Conservation (phyloP, 2,329 filamentous ascomycete species). For the Colletotrichum viniferum region DNA sequence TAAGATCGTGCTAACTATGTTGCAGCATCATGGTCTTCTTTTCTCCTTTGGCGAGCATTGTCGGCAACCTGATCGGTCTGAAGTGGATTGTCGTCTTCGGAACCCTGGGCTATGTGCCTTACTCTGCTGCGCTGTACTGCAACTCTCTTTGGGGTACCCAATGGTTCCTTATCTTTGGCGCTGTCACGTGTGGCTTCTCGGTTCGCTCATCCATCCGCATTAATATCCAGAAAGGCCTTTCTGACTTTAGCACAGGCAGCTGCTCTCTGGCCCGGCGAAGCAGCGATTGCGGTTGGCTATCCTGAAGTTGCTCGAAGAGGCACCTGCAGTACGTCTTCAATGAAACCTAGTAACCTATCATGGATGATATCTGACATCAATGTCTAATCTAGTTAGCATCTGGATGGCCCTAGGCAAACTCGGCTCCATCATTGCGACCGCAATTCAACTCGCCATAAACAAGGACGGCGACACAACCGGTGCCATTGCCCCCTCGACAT, state of each 20-base stretch:
- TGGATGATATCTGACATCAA: neutral
- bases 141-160: conserved; percentile 12
- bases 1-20: accelerated
- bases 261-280: conserved; percentile 37
- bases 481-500: conserved; percentile 47
- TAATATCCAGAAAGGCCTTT: accelerated
- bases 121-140: conserved; percentile 9
- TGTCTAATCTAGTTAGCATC: conserved; percentile 35
- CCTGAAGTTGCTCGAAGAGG: conserved; percentile 47
- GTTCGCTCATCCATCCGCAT: neutral
- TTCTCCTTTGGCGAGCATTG: neutral
- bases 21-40: neutral
- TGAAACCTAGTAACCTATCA: too few species aligned
- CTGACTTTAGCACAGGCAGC: conserved; percentile 26
- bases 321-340: conserved; percentile 29
- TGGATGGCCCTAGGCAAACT: conserved; percentile 58
- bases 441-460: conserved; percentile 55
- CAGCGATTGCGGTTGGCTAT: conserved; percentile 34
- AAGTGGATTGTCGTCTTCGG: conserved; percentile 11
- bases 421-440: conserved; percentile 55
- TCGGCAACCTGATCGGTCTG: conserved; percentile 6
- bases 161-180: conserved; percentile 8
- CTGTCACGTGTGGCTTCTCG: conserved; percentile 1
- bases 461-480: conserved; percentile 43
- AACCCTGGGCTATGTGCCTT: conserved; percentile 1